Conservation (phyloP, 208 protist species). For the Tritrichomonas musculus region DNA sequence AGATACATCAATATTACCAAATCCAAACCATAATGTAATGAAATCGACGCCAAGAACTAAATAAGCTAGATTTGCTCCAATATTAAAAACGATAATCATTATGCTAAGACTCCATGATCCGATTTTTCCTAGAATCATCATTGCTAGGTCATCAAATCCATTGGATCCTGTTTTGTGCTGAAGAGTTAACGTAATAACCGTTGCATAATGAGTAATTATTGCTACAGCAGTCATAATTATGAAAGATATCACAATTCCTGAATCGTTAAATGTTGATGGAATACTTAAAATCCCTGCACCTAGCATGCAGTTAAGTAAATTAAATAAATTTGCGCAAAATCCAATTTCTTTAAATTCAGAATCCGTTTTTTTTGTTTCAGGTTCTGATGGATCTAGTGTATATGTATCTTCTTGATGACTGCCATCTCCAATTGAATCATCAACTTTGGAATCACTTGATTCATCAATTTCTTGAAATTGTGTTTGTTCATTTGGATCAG, state of each 20-base stretch:
- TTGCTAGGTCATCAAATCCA: background rate
- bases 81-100: background rate
- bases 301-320: background rate
- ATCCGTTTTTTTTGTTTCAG: too few species aligned
- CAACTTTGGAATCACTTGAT: too few species aligned
- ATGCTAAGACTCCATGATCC: background rate
- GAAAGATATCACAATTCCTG: background rate
- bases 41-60: background rate
- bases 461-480: too few species aligned
- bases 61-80: background rate
- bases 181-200: background rate
- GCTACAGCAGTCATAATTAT: background rate
- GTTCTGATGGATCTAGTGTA: too few species aligned
- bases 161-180: background rate
- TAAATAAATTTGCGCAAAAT: background rate
- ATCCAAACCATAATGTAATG: background rate
- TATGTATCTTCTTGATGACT: too few species aligned
- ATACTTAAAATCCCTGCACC: background rate
- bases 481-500: too few species aligned
- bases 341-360: too few species aligned
- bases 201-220: background rate
- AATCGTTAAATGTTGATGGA: background rate
- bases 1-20: background rate
- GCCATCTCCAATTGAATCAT: too few species aligned
- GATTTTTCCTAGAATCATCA: background rate